Evolutionary conservation across 2,329 filamentous ascomycete genomes (phyloP).

Genomic region (Pyrenophora teres): DNA sequence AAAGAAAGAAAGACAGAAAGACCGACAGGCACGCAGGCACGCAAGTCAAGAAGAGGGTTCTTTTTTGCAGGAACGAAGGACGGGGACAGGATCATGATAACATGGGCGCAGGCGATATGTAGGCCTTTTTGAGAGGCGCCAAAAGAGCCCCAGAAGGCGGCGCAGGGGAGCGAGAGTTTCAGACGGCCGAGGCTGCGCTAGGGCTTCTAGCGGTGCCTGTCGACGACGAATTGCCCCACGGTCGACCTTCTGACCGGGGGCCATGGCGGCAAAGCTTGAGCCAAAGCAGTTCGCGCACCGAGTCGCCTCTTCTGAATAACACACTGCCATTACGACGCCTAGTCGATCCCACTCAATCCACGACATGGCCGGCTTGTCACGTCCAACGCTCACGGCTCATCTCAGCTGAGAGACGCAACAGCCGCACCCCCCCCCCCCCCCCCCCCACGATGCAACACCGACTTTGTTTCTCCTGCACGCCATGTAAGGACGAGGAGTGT

Average conservation of each 20-base stretch:
- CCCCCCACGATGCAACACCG: neutral
- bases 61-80: neutral
- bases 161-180: slow-evolving; percentile 17
- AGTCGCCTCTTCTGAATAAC: neutral
- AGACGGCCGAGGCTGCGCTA: slow-evolving; percentile 7
- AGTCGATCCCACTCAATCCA: neutral
- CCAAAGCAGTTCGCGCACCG: slow-evolving; percentile 5
- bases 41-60: neutral
- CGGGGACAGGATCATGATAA: neutral
- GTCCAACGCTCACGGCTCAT: no score
- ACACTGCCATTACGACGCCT: slow-evolving; percentile 2
- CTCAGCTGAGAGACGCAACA: neutral
- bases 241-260: neutral
- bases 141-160: neutral
- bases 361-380: neutral
- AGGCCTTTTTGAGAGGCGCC: slow-evolving; percentile 5
- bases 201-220: slow-evolving; percentile 5
- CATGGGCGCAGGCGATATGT: neutral
- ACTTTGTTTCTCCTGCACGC: no score
- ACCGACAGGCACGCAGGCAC: no score
- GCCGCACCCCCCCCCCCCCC: neutral
- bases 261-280: slow-evolving; percentile 7
- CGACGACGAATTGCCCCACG: slow-evolving; percentile 5
- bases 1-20: neutral
- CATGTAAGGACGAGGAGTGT: no score